Conservation (phyloP, 176 grass and related monocot genomes). For the Cenchrus americanus region DNA sequence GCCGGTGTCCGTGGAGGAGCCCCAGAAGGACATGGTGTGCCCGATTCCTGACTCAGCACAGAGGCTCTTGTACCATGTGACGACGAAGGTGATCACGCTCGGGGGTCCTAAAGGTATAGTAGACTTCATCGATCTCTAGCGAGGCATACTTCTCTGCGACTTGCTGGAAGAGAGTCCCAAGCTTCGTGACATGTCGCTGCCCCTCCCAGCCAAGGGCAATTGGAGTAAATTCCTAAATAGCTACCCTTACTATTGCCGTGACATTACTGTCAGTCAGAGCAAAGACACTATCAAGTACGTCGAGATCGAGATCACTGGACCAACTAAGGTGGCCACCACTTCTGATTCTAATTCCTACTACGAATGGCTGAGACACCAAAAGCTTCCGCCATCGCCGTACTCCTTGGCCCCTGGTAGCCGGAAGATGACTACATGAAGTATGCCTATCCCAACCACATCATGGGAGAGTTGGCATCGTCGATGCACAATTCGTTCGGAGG, state of each 20-base stretch:
- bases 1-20: not conserved
- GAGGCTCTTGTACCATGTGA: not conserved
- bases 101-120: not conserved
- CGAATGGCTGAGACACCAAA: not conserved
- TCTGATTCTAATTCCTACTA: not conserved
- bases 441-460: not conserved
- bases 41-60: not conserved
- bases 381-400: too few relatives aligned
- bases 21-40: not conserved
- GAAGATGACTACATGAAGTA: not conserved
- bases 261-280: not conserved
- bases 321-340: not conserved
- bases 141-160: not conserved
- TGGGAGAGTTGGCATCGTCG: not conserved
- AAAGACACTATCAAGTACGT: slow-evolving; percentile 10
- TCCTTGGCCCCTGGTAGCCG: not conserved
- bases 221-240: not conserved
- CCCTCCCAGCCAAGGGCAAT: not conserved
- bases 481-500: not conserved
- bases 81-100: not conserved
- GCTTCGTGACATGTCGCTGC: not conserved
- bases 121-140: not conserved
- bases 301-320: slow-evolving; percentile 5
- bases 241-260: not conserved
- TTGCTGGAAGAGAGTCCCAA: not conserved